Evolutionary conservation across 768 basidiomycete species (phyloP).

Genomic region (Rhodosporidiobolus sp.): DNA sequence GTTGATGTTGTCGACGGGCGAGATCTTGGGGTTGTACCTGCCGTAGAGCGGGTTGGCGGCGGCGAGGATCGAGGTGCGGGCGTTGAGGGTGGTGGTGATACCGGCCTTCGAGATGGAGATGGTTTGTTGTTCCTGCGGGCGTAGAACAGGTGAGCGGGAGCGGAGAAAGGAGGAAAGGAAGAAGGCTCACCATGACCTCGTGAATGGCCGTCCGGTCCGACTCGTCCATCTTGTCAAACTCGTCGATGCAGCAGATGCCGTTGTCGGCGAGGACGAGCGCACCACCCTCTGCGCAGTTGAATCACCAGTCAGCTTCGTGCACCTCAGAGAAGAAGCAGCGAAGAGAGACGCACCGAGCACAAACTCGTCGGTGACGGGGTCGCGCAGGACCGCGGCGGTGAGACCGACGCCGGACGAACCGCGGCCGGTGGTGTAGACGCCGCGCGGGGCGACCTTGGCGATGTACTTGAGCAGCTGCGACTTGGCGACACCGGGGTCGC

Average conservation of each 20-base stretch:
- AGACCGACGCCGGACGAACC: constrained; percentile 98
- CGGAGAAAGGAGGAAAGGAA: background rate
- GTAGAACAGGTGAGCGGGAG: too few species aligned
- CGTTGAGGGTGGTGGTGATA: constrained; percentile 96
- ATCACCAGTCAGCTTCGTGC: background rate
- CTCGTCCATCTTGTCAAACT: constrained; percentile 99
- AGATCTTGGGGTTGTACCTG: constrained; percentile 95
- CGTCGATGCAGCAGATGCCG: constrained; percentile 98
- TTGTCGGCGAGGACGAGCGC: constrained; percentile 99
- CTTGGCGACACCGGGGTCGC: constrained; percentile 98
- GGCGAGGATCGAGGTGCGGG: constrained; percentile 93
- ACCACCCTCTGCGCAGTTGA: constrained; percentile 73
- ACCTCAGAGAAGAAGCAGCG: background rate
- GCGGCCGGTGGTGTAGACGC: constrained; percentile 96
- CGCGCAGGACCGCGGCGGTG: constrained; percentile 97
- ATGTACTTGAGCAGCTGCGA: constrained; percentile 97
- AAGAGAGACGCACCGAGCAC: constrained; percentile 69
- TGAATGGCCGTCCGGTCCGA: constrained; percentile 95
- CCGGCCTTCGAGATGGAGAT: constrained; percentile 99
- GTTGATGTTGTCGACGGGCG: constrained; percentile 98
- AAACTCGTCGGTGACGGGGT: constrained; percentile 99
- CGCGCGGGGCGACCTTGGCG: constrained; percentile 94
- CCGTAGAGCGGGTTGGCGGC: constrained; percentile 98
- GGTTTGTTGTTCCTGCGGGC: constrained; percentile 77
- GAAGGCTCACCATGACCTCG: constrained; percentile 73